Percentiles rank a stretch among this genome's conserved stretches.
phyloP scores from a whole-genome alignment of 2,329 filamentous ascomycete genomes.

The Trichophyton equinum region DNA sequence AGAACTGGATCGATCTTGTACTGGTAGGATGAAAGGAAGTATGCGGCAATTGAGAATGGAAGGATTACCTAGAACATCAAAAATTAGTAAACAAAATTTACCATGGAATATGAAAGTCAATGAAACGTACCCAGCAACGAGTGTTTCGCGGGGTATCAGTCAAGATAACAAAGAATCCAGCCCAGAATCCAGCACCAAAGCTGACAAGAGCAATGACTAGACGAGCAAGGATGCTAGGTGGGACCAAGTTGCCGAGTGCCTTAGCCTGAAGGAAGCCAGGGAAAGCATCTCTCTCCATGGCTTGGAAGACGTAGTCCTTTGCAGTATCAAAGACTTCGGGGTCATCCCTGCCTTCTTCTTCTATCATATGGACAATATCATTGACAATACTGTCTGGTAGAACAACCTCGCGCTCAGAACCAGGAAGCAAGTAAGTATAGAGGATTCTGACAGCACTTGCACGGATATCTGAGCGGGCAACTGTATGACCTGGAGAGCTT shows the following conservation, averaged over 20 bases:
- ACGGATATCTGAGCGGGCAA: conserved; percentile 78
- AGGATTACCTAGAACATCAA: conserved; percentile 51
- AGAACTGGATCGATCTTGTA: conserved; percentile 90
- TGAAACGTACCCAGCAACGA: conserved; percentile 65
- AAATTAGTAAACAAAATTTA: conserved; percentile 14
- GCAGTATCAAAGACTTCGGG: conserved; percentile 94
- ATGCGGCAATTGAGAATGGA: conserved; percentile 83
- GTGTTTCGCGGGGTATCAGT: conserved; percentile 61
- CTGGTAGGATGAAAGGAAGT: conserved; percentile 80
- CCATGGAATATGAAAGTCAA: not conserved
- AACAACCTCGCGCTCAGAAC: conserved; percentile 92
- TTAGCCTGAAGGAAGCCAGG: conserved; percentile 92
- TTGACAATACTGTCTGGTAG: conserved; percentile 77
- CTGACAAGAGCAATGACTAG: conserved; percentile 72
- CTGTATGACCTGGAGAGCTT: conserved; percentile 69
- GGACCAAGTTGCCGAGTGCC: conserved; percentile 88
- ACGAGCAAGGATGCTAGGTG: conserved; percentile 73
- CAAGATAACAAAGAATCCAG: conserved; percentile 85
- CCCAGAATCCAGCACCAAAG: conserved; percentile 90
- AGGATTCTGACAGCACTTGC: conserved; percentile 95
- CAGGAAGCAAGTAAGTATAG: conserved; percentile 91
- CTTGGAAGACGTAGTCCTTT: conserved; percentile 98
- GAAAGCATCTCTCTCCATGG: conserved; percentile 99
- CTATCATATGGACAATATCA: conserved; percentile 75
- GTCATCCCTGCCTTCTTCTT: conserved; percentile 83